These are phyloP conservation scores for Physaria fendleri DNA, from an alignment of 345 rosid genomes.

Conservation along the genomic window DNA sequence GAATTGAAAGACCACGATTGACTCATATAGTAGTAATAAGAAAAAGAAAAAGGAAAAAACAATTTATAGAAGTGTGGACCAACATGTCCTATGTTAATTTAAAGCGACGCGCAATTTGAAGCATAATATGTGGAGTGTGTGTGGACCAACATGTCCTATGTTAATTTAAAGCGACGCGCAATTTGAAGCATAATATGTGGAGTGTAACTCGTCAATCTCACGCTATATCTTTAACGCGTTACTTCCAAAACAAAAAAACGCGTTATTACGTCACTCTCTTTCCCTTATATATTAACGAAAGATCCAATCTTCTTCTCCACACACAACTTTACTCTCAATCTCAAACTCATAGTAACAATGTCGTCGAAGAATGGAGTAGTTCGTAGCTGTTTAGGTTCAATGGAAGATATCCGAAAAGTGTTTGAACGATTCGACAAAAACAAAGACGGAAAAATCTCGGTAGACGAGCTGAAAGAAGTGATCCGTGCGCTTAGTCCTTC, in stretches of 20 bases:
- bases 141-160: too few species aligned
- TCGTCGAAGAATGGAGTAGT: slow-evolving; percentile 5
- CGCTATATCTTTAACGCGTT: slow-evolving; percentile 29
- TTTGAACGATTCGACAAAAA: slow-evolving; percentile 77
- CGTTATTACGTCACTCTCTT: slow-evolving; percentile 23
- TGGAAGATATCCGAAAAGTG: slow-evolving; percentile 47
- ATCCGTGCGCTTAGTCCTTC: slow-evolving; percentile 44
- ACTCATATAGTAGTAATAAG: too few species aligned
- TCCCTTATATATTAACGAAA: slow-evolving; percentile 7
- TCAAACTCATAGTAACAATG: background rate
- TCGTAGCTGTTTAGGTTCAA: slow-evolving; percentile 35
- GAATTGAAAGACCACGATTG: too few species aligned
- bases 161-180: too few species aligned
- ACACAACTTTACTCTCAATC: background rate
- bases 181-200: too few species aligned
- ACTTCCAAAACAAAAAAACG: slow-evolving; percentile 2
- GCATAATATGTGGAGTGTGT: too few species aligned
- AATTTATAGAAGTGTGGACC: too few species aligned
- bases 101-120: too few species aligned
- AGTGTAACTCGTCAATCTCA: too few species aligned
- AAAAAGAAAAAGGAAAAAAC: too few species aligned
- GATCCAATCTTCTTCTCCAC: slow-evolving; percentile 3
- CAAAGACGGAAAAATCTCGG: slow-evolving; percentile 89
- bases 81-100: too few species aligned
- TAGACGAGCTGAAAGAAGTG: slow-evolving; percentile 54